These are phyloP conservation scores for Coemansia sp. DNA, from an alignment of 192 early-diverging fungal genomes.

Conservation along the genomic window DNA sequence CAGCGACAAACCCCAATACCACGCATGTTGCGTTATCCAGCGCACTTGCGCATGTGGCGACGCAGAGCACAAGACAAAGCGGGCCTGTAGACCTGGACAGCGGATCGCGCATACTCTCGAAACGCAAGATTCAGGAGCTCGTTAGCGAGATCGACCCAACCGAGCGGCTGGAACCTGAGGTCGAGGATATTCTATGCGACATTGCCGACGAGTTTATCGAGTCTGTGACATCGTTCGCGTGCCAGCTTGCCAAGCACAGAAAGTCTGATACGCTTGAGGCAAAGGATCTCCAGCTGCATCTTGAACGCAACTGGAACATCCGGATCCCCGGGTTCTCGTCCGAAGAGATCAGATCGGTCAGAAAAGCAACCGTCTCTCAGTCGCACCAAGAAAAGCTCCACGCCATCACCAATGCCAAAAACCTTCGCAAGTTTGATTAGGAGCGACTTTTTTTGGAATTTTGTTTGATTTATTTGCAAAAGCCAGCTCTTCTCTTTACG, in stretches of 20 bases:
- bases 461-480: too few relatives aligned
- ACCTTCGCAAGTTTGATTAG: slow-evolving; percentile 38
- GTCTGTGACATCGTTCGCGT: slow-evolving; percentile 77
- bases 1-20: slow-evolving; percentile 21
- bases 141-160: slow-evolving; percentile 81
- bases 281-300: slow-evolving; percentile 83
- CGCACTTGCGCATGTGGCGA: slow-evolving; percentile 49
- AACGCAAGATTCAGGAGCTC: slow-evolving; percentile 81
- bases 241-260: slow-evolving; percentile 81
- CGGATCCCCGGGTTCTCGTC: slow-evolving; percentile 84
- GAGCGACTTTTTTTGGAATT: neutral
- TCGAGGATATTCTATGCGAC: slow-evolving; percentile 82
- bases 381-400: slow-evolving; percentile 65
- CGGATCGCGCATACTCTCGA: slow-evolving; percentile 61
- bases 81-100: slow-evolving; percentile 41
- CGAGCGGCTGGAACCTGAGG: slow-evolving; percentile 77
- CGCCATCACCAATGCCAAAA: slow-evolving; percentile 58
- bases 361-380: slow-evolving; percentile 65
- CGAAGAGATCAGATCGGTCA: slow-evolving; percentile 75
- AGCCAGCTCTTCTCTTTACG: too few relatives aligned
- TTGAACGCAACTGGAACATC: slow-evolving; percentile 90
- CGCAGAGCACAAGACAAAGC: slow-evolving; percentile 45
- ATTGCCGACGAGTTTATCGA: slow-evolving; percentile 88
- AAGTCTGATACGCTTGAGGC: slow-evolving; percentile 74
- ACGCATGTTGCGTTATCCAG: slow-evolving; percentile 45